A percentile compares a stretch with the other conserved stretches of the same genome.
Conservation (phyloP, 371 early-diverging fungal species). For the Rhizopus microsporus region DNA sequence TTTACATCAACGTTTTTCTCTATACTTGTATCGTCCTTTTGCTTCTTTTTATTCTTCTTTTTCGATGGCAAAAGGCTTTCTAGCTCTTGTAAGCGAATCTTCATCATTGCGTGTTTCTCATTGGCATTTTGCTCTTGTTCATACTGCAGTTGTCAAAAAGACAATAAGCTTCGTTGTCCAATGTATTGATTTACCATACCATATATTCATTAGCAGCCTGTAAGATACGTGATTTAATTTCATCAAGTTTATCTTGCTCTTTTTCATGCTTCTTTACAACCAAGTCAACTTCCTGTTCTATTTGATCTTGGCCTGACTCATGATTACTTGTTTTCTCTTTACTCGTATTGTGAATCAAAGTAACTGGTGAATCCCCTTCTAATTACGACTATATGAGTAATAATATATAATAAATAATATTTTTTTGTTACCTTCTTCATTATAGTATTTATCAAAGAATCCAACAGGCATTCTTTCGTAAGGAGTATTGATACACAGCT, state of each 20-base stretch:
- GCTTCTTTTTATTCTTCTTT: conserved; percentile 23
- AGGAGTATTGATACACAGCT: conserved; percentile 58
- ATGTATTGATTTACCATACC: conserved; percentile 6
- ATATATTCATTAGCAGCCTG: conserved; percentile 32
- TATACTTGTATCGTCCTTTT: conserved; percentile 36
- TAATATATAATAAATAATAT: background rate
- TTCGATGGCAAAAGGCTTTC: conserved; percentile 25
- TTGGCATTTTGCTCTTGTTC: conserved; percentile 33
- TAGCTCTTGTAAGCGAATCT: conserved; percentile 25
- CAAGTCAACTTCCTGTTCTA: conserved; percentile 6
- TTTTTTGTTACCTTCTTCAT: conserved; percentile 43
- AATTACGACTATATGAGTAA: background rate
- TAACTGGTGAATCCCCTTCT: conserved; percentile 2
- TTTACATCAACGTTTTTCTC: conserved; percentile 13
- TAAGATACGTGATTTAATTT: conserved; percentile 35
- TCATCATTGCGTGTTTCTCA: conserved; percentile 32
- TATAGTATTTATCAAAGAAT: conserved; percentile 59
- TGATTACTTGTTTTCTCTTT: background rate
- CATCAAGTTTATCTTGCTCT: conserved; percentile 6
- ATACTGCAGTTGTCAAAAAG: conserved; percentile 24
- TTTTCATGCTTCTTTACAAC: background rate
- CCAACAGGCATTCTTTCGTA: conserved; percentile 61
- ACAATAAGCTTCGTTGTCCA: conserved; percentile 5
- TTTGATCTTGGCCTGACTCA: background rate
- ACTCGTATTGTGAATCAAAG: conserved; percentile 3